phyloP scores from a whole-genome alignment of 352 stramenopile genomes.

The Thalassiosira livingstoniorum region DNA sequence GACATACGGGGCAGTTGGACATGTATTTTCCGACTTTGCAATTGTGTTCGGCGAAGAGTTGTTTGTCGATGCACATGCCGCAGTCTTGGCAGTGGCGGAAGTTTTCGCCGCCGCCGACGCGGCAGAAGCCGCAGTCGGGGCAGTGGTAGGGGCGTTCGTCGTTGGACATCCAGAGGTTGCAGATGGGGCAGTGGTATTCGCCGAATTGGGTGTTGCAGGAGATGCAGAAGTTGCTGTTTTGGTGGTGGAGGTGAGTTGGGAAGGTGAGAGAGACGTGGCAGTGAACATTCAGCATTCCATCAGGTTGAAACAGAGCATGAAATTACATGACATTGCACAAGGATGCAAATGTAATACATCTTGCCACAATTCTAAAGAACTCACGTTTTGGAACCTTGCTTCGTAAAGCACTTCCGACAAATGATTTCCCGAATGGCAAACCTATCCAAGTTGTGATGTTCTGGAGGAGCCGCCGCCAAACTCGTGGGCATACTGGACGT shows the following conservation, averaged over 20 bases:
- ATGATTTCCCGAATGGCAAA: slow-evolving; percentile 79
- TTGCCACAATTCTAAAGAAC: slow-evolving; percentile 29
- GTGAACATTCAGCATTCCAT: not conserved
- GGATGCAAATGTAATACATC: not conserved
- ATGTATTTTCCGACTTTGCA: slow-evolving; percentile 82
- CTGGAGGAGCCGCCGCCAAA: slow-evolving; percentile 41
- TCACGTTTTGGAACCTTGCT: slow-evolving; percentile 77
- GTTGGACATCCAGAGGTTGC: slow-evolving; percentile 83
- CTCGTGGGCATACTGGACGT: slow-evolving; percentile 54
- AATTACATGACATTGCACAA: not conserved
- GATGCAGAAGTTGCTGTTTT: slow-evolving; percentile 73
- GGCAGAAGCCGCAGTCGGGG: slow-evolving; percentile 78
- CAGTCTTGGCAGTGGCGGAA: slow-evolving; percentile 80
- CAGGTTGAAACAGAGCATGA: not conserved
- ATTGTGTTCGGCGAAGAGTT: slow-evolving; percentile 76
- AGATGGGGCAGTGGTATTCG: slow-evolving; percentile 82
- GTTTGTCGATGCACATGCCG: slow-evolving; percentile 81
- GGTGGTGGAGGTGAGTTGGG: not conserved
- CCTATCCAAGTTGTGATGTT: slow-evolving; percentile 80
- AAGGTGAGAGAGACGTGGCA: not conserved
- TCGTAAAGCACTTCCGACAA: slow-evolving; percentile 74
- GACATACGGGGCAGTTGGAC: slow-evolving; percentile 79
- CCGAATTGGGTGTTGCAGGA: slow-evolving; percentile 76
- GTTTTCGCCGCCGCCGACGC: slow-evolving; percentile 77
- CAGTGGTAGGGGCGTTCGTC: slow-evolving; percentile 81